Evolutionary conservation across 352 stramenopile genomes (phyloP).

Genomic region (Globisporangium yorkense): DNA sequence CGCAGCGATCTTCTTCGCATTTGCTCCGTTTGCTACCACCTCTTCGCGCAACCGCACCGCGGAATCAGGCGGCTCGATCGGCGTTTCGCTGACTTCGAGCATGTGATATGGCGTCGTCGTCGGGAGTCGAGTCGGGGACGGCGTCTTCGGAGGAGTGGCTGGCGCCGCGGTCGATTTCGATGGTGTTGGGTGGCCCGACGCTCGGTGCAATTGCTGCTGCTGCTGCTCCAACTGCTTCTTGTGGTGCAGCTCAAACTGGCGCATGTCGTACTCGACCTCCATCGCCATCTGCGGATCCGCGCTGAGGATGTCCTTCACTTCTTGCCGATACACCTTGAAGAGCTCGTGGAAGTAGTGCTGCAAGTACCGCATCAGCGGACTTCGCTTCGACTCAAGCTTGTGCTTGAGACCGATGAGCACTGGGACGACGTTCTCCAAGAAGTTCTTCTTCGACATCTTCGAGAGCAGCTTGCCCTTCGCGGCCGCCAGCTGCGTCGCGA

Average conservation of each 20-base stretch:
- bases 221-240: slow-evolving; percentile 37
- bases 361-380: slow-evolving; percentile 91
- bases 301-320: slow-evolving; percentile 92
- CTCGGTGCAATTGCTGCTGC: slow-evolving; percentile 23
- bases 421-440: slow-evolving; percentile 95
- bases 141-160: slow-evolving; percentile 19
- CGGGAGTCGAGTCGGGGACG: slow-evolving; percentile 15
- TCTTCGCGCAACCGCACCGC: slow-evolving; percentile 23
- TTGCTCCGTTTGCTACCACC: slow-evolving; percentile 13
- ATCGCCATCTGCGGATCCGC: slow-evolving; percentile 92
- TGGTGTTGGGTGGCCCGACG: background rate
- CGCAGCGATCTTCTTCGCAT: slow-evolving; percentile 18
- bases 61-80: slow-evolving; percentile 16
- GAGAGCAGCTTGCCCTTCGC: slow-evolving; percentile 92
- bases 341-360: slow-evolving; percentile 94
- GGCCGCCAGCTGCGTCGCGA: slow-evolving; percentile 71
- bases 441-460: slow-evolving; percentile 96
- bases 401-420: slow-evolving; percentile 95
- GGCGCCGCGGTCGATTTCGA: background rate
- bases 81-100: slow-evolving; percentile 31
- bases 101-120: slow-evolving; percentile 20
- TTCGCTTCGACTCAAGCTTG: slow-evolving; percentile 91
- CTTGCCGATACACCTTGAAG: slow-evolving; percentile 90
- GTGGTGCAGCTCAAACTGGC: slow-evolving; percentile 65
- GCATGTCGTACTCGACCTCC: slow-evolving; percentile 96